Evolutionary conservation across 169 alveolate genomes (phyloP), one percentile per base, ranked within the genome.

Genomic region (Cryptosporidium ubiquitum): DNA sequence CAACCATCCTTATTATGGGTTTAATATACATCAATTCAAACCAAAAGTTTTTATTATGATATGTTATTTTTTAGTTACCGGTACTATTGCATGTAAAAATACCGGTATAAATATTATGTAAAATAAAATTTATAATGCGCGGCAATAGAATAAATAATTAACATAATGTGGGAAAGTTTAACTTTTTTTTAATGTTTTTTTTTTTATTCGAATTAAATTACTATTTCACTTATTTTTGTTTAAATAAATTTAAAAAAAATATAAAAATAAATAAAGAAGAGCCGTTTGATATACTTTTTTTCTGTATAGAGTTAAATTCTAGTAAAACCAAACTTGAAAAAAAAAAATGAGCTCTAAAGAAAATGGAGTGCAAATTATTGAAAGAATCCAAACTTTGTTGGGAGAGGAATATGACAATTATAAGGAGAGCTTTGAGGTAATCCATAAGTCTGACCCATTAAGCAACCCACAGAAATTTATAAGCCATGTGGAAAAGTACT

Each of bases 381-480:
- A 64, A 40, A 37, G 35, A 6, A 79, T 79, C 20, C 71, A 79
- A 79, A 5, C 49, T 20, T 14, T 79, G 35, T 64, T 79, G 7
- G 89, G 89, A 1, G 74, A 79, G 6, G 89, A 79, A 12, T 79
- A 79, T 40, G 89, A 79, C 26, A 66, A 79, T 29, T 79, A 79
- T 55, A 79, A 79, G 23, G 89, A 79, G 16, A 79, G 89, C 64
- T 79, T 79, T 31, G 64, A 20, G 29, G 89, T 60, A 10, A 61
- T 79, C 23, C 75, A 79, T 35, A 79, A 79, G 39, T 20, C 44
- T 9, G 68, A 61, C 42, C 89, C 89, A 40, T n/a, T 60, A 33
- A 61, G 35, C 16, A 57, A 79, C 26, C 89, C 89, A 5, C 89
- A 79, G 31, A 79, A 79, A 39, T 79, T 79, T 44, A 16, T 79